A percentile compares a stretch with the other conserved stretches of the same genome.
Conservation (phyloP, 2,329 filamentous ascomycete species). For the Neophaeococcomyces aloes region DNA sequence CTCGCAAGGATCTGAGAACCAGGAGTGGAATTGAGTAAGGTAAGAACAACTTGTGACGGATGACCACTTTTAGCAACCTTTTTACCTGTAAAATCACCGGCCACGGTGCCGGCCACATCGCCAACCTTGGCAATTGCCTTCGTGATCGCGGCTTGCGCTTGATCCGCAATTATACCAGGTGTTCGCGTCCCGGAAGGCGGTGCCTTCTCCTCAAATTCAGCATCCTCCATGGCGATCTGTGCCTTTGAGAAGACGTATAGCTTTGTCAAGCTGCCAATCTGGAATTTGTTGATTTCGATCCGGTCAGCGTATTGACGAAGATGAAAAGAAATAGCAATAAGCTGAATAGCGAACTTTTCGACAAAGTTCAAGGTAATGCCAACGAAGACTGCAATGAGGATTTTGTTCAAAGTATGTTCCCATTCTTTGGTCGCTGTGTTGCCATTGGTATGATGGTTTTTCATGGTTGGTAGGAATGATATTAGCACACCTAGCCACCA, state of each 20-base stretch:
- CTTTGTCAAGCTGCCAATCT: slow-evolving; percentile 60
- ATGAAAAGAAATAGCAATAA: slow-evolving; percentile 91
- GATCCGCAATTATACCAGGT: slow-evolving; percentile 59
- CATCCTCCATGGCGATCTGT: slow-evolving; percentile 59
- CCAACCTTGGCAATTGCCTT: slow-evolving; percentile 70
- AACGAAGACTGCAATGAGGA: slow-evolving; percentile 77
- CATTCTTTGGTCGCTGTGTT: slow-evolving; percentile 47
- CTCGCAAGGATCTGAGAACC: slow-evolving; percentile 78
- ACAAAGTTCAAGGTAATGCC: slow-evolving; percentile 68
- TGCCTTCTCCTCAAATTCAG: slow-evolving; percentile 58
- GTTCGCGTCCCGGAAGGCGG: slow-evolving; percentile 56
- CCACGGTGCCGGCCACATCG: slow-evolving; percentile 73
- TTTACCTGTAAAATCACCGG: slow-evolving; percentile 82
- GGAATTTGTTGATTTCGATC: slow-evolving; percentile 86
- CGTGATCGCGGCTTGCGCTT: slow-evolving; percentile 62
- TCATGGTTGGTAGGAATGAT: slow-evolving; percentile 76
- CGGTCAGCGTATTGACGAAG: slow-evolving; percentile 79
- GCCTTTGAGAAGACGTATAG: slow-evolving; percentile 55
- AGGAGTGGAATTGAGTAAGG: slow-evolving; percentile 59
- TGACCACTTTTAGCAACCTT: slow-evolving; percentile 58
- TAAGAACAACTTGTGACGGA: slow-evolving; percentile 71
- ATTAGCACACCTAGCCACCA: slow-evolving; percentile 83
- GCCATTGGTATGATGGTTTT: slow-evolving; percentile 50
- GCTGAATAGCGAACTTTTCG: slow-evolving; percentile 88
- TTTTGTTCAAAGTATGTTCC: slow-evolving; percentile 71